Base-by-base conservation (phyloP, 345 rosid species). In the Bruguiera parviflora region DNA sequence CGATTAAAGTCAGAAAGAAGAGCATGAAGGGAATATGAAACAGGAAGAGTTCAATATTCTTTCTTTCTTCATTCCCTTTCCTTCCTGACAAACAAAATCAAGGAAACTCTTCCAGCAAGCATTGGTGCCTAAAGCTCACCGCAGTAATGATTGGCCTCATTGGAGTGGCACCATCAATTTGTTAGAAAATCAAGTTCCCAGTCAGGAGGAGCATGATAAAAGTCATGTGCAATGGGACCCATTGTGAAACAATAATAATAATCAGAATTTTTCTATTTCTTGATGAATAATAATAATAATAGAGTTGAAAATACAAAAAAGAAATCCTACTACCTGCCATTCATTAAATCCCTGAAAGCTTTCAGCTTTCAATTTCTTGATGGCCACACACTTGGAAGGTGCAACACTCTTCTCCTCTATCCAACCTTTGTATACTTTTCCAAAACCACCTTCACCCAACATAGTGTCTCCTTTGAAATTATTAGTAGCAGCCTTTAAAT, bases 401-500 rank as follows among this genome's bases (percentile, higher is more conserved):
- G 83, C 72, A 2, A 82, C 72, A 63, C 85, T 85, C 78, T 66
- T 86, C 31, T 75, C 88, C 70, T 93, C 88, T 10, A 93, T 53
- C 94, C 92, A 93, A 1, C 98, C 97, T 82, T 84, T 89, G 78
- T 73, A 93, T 57, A 93, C 98, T 63, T 70, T 85, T 1, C 98
- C 97, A 18, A 91, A 93, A 15, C 91, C 92, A 32, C 97, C 98
- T 74, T 89, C 86, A 3, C 96, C 97, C 82, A 93, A 71, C 73
- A 87, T 60, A 69, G 86, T 64, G 39, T 94, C 93, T 53, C 86
- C 15, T 65, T 66, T 83, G 71, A 93, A 91, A 69, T 81, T 87
- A 79, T 68, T 89, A 0, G 96, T 87, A 1, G 96, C 90, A 1
- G 65, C 67, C 73, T 71, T 88, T 74, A 91, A 71, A 43, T 91